These are phyloP conservation scores for Sclerotinia nivalis DNA, from an alignment of 2,329 filamentous ascomycete species.

Conservation along the genomic window DNA sequence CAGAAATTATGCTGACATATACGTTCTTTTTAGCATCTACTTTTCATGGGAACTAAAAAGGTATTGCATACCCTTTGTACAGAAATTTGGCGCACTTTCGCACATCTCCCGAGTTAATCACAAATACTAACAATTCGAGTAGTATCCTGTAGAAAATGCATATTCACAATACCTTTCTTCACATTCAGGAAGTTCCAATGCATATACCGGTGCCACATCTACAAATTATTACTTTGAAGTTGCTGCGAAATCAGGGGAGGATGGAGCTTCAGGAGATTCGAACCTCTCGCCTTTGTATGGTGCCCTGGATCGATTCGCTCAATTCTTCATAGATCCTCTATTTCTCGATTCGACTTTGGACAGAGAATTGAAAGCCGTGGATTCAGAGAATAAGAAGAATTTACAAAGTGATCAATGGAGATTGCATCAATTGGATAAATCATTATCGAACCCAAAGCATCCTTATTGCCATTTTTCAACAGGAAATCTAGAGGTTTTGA, in stretches of 20 bases:
- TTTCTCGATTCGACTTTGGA: slow-evolving; percentile 71
- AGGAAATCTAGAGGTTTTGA: slow-evolving; percentile 68
- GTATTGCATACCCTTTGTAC: slow-evolving; percentile 44
- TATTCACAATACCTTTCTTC: slow-evolving; percentile 91
- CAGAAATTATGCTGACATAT: slow-evolving; percentile 46
- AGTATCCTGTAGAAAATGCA: slow-evolving; percentile 91
- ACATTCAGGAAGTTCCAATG: slow-evolving; percentile 90
- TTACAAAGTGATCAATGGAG: slow-evolving; percentile 73
- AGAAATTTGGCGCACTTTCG: slow-evolving; percentile 15
- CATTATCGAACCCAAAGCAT: slow-evolving; percentile 66
- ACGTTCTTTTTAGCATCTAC: slow-evolving; percentile 50
- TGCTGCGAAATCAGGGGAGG: slow-evolving; percentile 75
- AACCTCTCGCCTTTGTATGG: slow-evolving; percentile 68
- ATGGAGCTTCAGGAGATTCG: slow-evolving; percentile 56
- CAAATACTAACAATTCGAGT: slow-evolving; percentile 29
- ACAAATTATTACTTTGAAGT: slow-evolving; percentile 99
- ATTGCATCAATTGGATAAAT: slow-evolving; percentile 69
- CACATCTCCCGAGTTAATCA: slow-evolving; percentile 10
- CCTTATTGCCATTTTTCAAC: slow-evolving; percentile 75
- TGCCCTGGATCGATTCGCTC: slow-evolving; percentile 71
- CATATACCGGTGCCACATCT: slow-evolving; percentile 88
- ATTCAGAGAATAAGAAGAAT: slow-evolving; percentile 81
- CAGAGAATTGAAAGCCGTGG: slow-evolving; percentile 69
- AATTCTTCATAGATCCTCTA: slow-evolving; percentile 72
- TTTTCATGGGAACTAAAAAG: slow-evolving; percentile 99